Evolutionary conservation across 352 stramenopile species (phyloP).

Genomic region (Lagenidium giganteum): DNA sequence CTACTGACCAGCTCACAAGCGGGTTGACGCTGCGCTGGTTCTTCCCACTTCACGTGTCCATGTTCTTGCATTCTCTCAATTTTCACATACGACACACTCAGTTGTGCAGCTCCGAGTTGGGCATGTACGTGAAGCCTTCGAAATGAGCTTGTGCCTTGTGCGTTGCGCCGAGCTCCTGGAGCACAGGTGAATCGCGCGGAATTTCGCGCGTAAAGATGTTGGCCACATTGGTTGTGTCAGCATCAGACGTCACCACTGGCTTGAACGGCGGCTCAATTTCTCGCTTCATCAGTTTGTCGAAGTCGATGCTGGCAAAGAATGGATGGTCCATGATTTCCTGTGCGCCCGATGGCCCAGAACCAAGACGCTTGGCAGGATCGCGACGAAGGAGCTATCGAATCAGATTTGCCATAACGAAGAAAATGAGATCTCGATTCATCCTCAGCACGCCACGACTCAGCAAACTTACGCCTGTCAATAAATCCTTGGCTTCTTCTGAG

Average conservation of each 20-base stretch:
- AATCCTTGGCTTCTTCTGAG: slow-evolving; percentile 81
- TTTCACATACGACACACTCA: too few species aligned
- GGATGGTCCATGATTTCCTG: slow-evolving; percentile 89
- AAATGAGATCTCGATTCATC: neutral
- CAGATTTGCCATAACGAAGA: slow-evolving; percentile 1
- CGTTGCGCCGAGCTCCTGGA: slow-evolving; percentile 75
- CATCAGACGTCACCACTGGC: slow-evolving; percentile 77
- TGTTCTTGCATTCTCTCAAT: too few species aligned
- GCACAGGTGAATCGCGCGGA: slow-evolving; percentile 85
- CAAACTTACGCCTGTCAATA: slow-evolving; percentile 56
- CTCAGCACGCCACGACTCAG: neutral
- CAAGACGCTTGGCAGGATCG: slow-evolving; percentile 79
- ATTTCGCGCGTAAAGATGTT: slow-evolving; percentile 85
- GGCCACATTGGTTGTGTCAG: slow-evolving; percentile 81
- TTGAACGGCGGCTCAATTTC: slow-evolving; percentile 88
- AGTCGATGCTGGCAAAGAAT: slow-evolving; percentile 87
- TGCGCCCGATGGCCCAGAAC: slow-evolving; percentile 68
- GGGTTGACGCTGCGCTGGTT: too few species aligned
- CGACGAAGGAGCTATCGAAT: slow-evolving; percentile 57
- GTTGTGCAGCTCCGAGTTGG: slow-evolving; percentile 46
- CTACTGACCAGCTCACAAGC: too few species aligned
- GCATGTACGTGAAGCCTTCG: slow-evolving; percentile 93
- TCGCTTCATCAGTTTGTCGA: slow-evolving; percentile 70
- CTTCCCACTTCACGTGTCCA: too few species aligned
- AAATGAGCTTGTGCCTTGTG: slow-evolving; percentile 86